Conservation (phyloP, 2,329 filamentous ascomycete genomes). For the Xylaria polymorpha region DNA sequence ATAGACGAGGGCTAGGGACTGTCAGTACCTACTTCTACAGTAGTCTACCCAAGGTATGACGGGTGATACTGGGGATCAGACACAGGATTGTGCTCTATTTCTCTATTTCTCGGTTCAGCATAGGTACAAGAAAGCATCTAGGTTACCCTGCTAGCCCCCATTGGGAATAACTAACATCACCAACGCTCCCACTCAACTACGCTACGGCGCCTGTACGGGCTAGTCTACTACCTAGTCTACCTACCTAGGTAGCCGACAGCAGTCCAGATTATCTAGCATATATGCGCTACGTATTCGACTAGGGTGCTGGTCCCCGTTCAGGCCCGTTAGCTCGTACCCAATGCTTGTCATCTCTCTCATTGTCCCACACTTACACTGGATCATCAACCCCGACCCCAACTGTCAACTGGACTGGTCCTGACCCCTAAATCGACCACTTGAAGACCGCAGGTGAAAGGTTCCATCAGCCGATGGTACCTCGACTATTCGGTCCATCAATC, state of each 20-base stretch:
- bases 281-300: background rate
- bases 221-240: too few species aligned
- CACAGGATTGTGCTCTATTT: conserved; percentile 12
- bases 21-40: too few species aligned
- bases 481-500: conserved; percentile 9
- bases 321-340: conserved; percentile 15
- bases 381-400: conserved; percentile 20
- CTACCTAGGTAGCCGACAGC: background rate
- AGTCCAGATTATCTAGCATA: background rate
- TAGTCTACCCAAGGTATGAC: background rate
- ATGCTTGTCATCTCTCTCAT: conserved; percentile 18
- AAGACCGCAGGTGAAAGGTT: conserved; percentile 16
- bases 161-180: conserved; percentile 19
- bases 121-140: background rate
- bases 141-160: conserved; percentile 8
- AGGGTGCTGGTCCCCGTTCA: conserved; percentile 1
- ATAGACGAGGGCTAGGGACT: background rate
- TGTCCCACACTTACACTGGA: conserved; percentile 12
- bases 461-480: conserved; percentile 6
- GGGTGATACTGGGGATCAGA: conserved; percentile 20
- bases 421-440: conserved; percentile 17
- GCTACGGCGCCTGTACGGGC: too few species aligned
- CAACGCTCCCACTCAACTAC: background rate
- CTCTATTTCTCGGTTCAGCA: conserved; percentile 13
- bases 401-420: conserved; percentile 1